Evolutionary conservation across 2,329 filamentous ascomycete species (phyloP), one percentile per base, ranked within the genome.

Genomic region (Aspergillus nomiae): DNA sequence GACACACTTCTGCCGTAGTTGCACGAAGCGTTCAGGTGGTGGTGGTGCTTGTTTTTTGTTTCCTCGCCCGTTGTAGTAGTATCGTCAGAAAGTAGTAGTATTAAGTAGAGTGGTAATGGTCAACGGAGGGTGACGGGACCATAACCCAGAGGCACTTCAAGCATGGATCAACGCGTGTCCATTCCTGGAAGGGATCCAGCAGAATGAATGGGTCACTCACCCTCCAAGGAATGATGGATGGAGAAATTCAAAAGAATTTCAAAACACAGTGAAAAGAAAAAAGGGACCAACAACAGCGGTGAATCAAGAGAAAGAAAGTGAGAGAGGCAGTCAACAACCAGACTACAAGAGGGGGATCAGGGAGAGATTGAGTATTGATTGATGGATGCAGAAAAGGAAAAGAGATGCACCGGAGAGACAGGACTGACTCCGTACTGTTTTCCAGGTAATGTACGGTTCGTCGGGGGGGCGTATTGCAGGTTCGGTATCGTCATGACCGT

Each of bases 91-190:
- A 56, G 50, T 43, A 43, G 56, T 48, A 36, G 55, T 41, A 51
- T 54, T 41, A 38, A 38, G 41, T 30, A 53, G 51, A 50, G 51
- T 60, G 60, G 56, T 58, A 58, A 36, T 36, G 45, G 24, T 43
- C 45, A 38, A 38, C 50, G 54, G 59, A 58, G 62, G 54, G 56
- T 38, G 61, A 62, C 45, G 61, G 53, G 59, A 63, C 60, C 46
- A 62, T 56, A 50, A 59, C 61, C 61, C 46, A 61, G 53, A 45
- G 61, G 57, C 45, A 46, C 38, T 53, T 28, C 54, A 62, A 62
- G 63, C 63, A 66, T 66, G 64, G 64, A 63, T 68, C 66, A 70
- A 69, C 64, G 64, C 63, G 67, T 66, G 57, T 66, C 56, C 68
- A 69, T 69, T 69, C 67, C 64, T 62, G 41, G 21, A 55, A 41